Base-by-base conservation (phyloP, 805 yeast species). In the Wickerhamiella azyma region DNA sequence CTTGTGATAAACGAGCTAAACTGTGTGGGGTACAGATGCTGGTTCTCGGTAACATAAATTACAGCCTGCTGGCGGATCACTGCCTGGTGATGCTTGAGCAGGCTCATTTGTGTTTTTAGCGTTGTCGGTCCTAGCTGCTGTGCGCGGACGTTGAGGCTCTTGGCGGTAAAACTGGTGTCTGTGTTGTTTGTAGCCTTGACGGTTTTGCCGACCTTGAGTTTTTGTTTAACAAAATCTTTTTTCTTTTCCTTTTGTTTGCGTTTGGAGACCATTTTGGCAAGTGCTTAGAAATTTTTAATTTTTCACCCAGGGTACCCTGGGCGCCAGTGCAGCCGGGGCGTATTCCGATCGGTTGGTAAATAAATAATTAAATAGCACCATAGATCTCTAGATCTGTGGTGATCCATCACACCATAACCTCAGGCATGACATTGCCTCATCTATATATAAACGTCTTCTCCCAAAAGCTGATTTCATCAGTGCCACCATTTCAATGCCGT, bases 161-260 rank as follows among this genome's bases (percentile, higher is more conserved):
- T 82, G 9, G 94, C 78, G 38, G 72, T 74, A 64, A 89, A 89
- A 0, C 94, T 80, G 0, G 94, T 85, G 53, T 82, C 89, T 4
- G 98, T 92, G 48, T 72, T 75, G 59, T 85, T 85, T 16, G 77
- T 74, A 5, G 86, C 77, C 51, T 75, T 76, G 16, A 76, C 75
- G 2, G 81, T 68, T 62, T 92, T 92, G 47, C 98, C 98, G 29
- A 92, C 96, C 57, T 74, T 81, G 44, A 92, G 72, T 67, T 85
- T 89, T 49, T 77, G 70, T 61, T 85, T 85, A 57, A 67, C 55
- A 59, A 83, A 83, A 57, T 83, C 94, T 63, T 79, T 81, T 58
- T 69, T 70, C 66, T 81, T 83, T 50, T 79, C 46, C 16, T 28
- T 14, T 5, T 26, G 29, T 33, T 41, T 41, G 24, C 18, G 24